Evolutionary conservation across 2,329 filamentous ascomycete species (phyloP).

Genomic region (Fusarium keratoplasticum): DNA sequence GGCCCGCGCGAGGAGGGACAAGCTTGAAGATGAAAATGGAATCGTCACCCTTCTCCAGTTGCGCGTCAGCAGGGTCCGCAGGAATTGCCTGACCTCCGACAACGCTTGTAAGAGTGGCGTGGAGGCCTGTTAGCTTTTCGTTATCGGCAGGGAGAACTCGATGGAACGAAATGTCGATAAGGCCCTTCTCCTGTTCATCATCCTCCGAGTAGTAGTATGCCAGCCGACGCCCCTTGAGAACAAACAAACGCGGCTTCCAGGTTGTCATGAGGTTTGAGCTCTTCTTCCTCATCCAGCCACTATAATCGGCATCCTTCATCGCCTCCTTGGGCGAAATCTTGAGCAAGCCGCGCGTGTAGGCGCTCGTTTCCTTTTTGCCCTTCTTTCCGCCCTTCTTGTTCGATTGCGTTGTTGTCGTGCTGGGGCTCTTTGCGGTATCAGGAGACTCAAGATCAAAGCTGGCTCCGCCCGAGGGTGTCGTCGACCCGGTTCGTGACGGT

Average conservation of each 20-base stretch:
- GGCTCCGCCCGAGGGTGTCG: constrained; percentile 70
- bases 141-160: constrained; percentile 95
- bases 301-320: constrained; percentile 89
- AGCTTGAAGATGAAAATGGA: constrained; percentile 98
- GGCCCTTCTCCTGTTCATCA: constrained; percentile 90
- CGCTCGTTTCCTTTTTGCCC: constrained; percentile 93
- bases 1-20: constrained; percentile 86
- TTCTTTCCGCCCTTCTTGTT: constrained; percentile 71
- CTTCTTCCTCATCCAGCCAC: constrained; percentile 99
- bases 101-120: constrained; percentile 92
- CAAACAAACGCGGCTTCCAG: constrained; percentile 97
- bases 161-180: constrained; percentile 98
- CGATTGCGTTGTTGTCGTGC: constrained; percentile 59
- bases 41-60: constrained; percentile 66
- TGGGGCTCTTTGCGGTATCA: constrained; percentile 69
- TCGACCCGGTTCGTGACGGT: constrained; percentile 79
- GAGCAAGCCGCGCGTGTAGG: constrained; percentile 87
- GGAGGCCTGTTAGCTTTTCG: constrained; percentile 88
- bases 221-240: constrained; percentile 88
- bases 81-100: constrained; percentile 58
- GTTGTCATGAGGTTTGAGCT: constrained; percentile 96
- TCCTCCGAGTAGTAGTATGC: constrained; percentile 97
- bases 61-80: constrained; percentile 63
- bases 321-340: constrained; percentile 86
- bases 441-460: constrained; percentile 86